Evolutionary conservation across 495 filamentous ascomycete genomes (phyloP).

Genomic region (Talaromyces nanjingensis): DNA sequence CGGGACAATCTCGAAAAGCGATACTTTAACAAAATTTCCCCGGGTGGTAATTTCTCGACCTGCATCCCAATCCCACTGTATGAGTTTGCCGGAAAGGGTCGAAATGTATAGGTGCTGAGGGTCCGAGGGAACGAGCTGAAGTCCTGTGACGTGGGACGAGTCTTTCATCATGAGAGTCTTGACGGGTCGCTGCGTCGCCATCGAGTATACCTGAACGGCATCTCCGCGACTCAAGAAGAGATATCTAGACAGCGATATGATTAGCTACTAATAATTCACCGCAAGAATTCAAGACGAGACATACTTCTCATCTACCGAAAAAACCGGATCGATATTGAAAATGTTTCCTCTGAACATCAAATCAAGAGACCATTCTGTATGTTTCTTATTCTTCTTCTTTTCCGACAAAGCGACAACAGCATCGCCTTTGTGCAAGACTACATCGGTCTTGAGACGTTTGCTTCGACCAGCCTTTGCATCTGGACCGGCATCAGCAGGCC

Average conservation of each 20-base stretch:
- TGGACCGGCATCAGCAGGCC: slow-evolving; percentile 4
- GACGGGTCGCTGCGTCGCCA: slow-evolving; percentile 68
- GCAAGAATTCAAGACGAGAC: slow-evolving; percentile 16
- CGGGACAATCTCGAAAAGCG: slow-evolving; percentile 19
- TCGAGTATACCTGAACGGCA: slow-evolving; percentile 74
- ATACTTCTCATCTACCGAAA: slow-evolving; percentile 76
- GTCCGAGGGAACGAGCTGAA: slow-evolving; percentile 46
- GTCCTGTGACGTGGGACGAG: slow-evolving; percentile 39
- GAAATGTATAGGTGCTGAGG: slow-evolving; percentile 56
- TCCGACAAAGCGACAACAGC: slow-evolving; percentile 5
- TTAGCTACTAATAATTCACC: not conserved
- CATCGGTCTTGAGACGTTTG: slow-evolving; percentile 7
- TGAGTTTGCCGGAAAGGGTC: slow-evolving; percentile 56
- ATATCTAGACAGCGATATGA: slow-evolving; percentile 43
- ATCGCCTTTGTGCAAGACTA: not conserved
- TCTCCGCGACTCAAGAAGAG: slow-evolving; percentile 57
- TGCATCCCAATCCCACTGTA: slow-evolving; percentile 69
- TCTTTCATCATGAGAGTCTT: slow-evolving; percentile 45
- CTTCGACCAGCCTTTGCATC: not conserved
- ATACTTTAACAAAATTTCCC: slow-evolving; percentile 25
- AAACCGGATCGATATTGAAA: slow-evolving; percentile 63
- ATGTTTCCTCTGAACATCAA: slow-evolving; percentile 2
- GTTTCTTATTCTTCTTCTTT: not conserved
- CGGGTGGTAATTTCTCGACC: slow-evolving; percentile 43
- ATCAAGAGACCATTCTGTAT: slow-evolving; percentile 3